Evolutionary conservation across 176 grass and related monocot species (phyloP).

Genomic region (Secale cereale): DNA sequence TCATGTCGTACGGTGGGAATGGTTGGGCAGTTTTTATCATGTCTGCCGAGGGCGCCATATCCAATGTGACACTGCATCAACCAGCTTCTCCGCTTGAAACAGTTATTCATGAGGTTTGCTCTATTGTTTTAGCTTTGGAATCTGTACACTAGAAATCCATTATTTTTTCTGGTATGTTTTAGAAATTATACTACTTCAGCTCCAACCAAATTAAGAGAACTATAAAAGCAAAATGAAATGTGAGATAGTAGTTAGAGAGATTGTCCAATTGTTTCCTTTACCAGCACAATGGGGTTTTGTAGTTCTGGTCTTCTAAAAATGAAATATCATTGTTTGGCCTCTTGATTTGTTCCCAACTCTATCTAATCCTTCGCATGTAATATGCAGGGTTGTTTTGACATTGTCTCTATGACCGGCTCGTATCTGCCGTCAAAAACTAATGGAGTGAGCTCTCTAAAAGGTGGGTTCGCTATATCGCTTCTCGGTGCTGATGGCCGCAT

Average conservation of each 20-base stretch:
- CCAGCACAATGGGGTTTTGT: neutral
- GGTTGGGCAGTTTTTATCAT: constrained; percentile 64
- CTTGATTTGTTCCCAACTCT: neutral
- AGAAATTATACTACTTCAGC: neutral
- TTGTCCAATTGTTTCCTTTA: neutral
- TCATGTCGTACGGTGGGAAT: constrained; percentile 51
- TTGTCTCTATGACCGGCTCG: constrained; percentile 61
- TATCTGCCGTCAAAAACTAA: constrained; percentile 44
- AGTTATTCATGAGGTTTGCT: constrained; percentile 58
- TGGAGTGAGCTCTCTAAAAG: constrained; percentile 43
- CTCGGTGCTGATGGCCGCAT: constrained; percentile 53
- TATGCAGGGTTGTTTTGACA: constrained; percentile 47
- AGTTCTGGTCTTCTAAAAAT: neutral
- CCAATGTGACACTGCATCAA: constrained; percentile 55
- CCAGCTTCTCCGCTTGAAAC: constrained; percentile 37
- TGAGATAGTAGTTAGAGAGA: neutral
- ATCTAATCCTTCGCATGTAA: neutral
- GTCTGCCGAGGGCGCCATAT: constrained; percentile 65
- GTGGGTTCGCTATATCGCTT: constrained; percentile 53
- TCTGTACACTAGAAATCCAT: neutral
- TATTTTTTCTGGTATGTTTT: neutral
- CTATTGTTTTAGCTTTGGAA: neutral
- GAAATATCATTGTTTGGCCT: neutral
- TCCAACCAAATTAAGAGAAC: neutral
- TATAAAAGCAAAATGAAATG: neutral